Base-by-base conservation (phyloP, 768 basidiomycete species). In the Coprinopsis sp. region DNA sequence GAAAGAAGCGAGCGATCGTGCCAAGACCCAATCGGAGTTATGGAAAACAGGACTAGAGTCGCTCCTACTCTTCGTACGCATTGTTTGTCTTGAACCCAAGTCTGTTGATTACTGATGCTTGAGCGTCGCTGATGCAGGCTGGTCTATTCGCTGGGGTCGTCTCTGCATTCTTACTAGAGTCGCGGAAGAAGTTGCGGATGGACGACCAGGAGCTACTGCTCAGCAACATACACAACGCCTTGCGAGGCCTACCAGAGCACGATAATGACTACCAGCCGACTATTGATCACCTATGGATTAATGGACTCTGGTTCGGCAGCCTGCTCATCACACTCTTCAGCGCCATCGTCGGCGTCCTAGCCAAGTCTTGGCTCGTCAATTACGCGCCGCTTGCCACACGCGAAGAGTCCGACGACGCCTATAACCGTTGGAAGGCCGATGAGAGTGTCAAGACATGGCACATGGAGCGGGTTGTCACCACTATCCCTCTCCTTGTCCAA, bases 331-430 rank as follows among this genome's bases (percentile, higher is more conserved):
- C 54, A 6, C 47, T 62, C 4, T 54, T 52, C 19, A 53, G 59
- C 51, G 62, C 62, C 6, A 53, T 64, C 36, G 51, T 53, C 14
- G 59, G 57, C n/a, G 59, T 58, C 22, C 52, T 64, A 4, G 58
- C 55, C 22, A 56, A 56, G 43, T 51, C 50, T 11, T 54, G 55
- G 52, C 52, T 56, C 14, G 45, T 51, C 8, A 51, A 56, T 28
- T 56, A 51, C 33, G 45, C 53, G 4, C 55, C 55, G 2, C 47
- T 38, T 14, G 50, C 55, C 2, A 47, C 55, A 12, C 50, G 55
- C 14, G 19, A 51, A 27, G 50, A 52, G 25, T 48, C 53, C 19
- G 33, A 51, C n/a, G 55, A 56, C 40, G 55, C 55, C 22, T 56
- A 46, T 28, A 51, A 52, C 39, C 44, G 55, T 16, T 53, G 53